Conservation (phyloP, 352 stramenopile genomes). For the Peronospora destructor region DNA sequence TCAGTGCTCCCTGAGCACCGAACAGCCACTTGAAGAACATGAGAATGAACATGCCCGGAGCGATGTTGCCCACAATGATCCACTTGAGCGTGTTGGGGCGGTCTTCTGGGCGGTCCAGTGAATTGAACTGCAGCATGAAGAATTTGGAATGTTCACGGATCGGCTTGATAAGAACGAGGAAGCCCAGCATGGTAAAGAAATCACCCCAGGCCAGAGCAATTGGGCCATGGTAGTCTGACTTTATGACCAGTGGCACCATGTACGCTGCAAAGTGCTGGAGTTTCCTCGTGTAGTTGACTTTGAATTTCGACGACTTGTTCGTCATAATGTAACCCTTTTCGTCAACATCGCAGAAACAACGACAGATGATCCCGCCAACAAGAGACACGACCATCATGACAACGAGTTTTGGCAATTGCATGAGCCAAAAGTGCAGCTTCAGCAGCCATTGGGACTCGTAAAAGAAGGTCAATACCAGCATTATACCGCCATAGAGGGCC, state of each 20-base stretch:
- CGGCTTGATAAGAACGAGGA: constrained; percentile 81
- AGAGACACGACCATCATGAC: constrained; percentile 74
- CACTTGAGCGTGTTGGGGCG: constrained; percentile 82
- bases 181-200: constrained; percentile 74
- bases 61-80: constrained; percentile 75
- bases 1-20: constrained; percentile 41
- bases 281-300: constrained; percentile 87
- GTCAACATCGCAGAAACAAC: constrained; percentile 74
- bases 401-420: constrained; percentile 57
- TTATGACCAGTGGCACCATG: constrained; percentile 73
- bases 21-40: constrained; percentile 86
- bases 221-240: constrained; percentile 49
- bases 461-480: constrained; percentile 57
- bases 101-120: constrained; percentile 76
- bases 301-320: constrained; percentile 77
- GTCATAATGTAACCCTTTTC: constrained; percentile 82
- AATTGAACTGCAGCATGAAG: constrained; percentile 88
- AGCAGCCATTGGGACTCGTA: constrained; percentile 51
- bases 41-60: constrained; percentile 64
- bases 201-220: constrained; percentile 75
- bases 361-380: constrained; percentile 65
- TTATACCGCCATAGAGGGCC: constrained; percentile 35
- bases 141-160: constrained; percentile 71
- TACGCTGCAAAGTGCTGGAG: constrained; percentile 80
- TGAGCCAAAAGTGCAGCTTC: constrained; percentile 52